Conservation (phyloP, 257 asterid species). For the Solanum piurae region DNA sequence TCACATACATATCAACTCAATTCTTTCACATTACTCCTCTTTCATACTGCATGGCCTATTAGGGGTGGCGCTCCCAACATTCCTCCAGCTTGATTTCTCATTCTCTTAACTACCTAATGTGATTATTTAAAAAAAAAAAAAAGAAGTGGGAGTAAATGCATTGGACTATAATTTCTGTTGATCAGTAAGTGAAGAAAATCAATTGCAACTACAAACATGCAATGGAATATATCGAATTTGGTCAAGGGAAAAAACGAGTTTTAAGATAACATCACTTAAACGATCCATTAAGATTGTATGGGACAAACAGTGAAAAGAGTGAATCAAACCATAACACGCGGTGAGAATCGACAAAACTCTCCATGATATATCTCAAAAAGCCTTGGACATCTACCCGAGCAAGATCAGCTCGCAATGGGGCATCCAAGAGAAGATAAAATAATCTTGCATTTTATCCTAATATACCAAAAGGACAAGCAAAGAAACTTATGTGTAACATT, state of each 20-base stretch:
- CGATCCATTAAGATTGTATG: not conserved
- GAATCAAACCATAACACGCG: not conserved
- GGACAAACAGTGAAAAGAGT: no score
- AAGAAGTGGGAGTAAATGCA: not conserved
- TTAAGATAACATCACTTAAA: not conserved
- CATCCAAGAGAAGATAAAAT: not conserved
- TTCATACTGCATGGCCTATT: no score
- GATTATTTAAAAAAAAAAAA: not conserved
- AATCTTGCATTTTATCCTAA: not conserved
- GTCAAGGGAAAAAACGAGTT: not conserved
- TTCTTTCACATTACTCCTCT: no score
- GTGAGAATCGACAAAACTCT: not conserved
- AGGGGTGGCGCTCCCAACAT: no score
- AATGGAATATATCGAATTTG: not conserved
- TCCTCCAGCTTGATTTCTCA: not conserved
- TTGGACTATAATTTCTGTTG: not conserved
- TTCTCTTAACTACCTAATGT: not conserved
- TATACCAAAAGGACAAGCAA: not conserved
- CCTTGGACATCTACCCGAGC: not conserved
- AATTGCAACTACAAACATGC: not conserved
- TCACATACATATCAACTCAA: no score
- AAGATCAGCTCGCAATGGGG: not conserved
- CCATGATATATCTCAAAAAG: no score
- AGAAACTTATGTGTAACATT: not conserved
- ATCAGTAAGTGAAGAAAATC: not conserved